phyloP scores from a whole-genome alignment of 2,329 filamentous ascomycete genomes.

The Cryphonectria parasitica region DNA sequence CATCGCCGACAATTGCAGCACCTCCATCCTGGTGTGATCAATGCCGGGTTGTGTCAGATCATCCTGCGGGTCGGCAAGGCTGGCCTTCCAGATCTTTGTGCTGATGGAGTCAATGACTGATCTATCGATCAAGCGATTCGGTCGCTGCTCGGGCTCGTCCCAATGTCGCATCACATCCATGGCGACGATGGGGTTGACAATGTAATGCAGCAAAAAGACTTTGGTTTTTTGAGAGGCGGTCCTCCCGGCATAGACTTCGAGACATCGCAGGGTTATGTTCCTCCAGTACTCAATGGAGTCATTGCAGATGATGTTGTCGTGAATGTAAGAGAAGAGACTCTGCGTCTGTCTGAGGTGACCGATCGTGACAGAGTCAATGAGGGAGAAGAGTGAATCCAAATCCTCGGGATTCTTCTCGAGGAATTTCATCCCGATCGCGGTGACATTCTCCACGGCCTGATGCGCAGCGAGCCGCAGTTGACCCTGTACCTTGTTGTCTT shows the following conservation, averaged over 20 bases:
- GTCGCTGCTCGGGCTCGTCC: constrained; percentile 56
- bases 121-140: constrained; percentile 76
- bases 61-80: constrained; percentile 79
- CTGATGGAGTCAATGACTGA: constrained; percentile 88
- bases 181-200: constrained; percentile 94
- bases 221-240: constrained; percentile 86
- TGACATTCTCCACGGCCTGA: constrained; percentile 86
- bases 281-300: constrained; percentile 87
- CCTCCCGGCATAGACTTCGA: constrained; percentile 84
- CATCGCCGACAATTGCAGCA: constrained; percentile 92
- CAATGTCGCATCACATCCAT: constrained; percentile 93
- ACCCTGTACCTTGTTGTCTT: constrained; percentile 69
- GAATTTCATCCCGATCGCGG: constrained; percentile 81
- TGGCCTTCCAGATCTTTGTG: constrained; percentile 90
- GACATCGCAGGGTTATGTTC: constrained; percentile 77
- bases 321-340: constrained; percentile 79
- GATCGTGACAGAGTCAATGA: constrained; percentile 82
- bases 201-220: constrained; percentile 85
- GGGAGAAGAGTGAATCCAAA: constrained; percentile 79
- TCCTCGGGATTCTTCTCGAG: constrained; percentile 75
- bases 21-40: constrained; percentile 94
- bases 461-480: constrained; percentile 81
- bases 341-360: constrained; percentile 81
- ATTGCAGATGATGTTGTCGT: constrained; percentile 79
- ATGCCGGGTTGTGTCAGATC: constrained; percentile 84